Base-by-base conservation (phyloP, 495 filamentous ascomycete genomes). In the Daldinia caldariorum region DNA sequence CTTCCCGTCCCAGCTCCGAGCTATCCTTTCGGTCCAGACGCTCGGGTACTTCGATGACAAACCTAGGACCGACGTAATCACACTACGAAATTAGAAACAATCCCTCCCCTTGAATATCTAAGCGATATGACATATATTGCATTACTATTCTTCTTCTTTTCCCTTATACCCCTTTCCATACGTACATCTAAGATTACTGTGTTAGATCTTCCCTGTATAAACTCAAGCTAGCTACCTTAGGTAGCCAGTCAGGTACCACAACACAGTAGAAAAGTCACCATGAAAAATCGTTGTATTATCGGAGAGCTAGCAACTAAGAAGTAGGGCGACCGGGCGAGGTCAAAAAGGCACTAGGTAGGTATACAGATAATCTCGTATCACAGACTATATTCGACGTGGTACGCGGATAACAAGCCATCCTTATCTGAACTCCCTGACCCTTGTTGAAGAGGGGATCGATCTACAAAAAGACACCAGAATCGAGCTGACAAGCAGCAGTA, bases 1-100 rank as follows among this genome's bases (percentile, higher is more conserved):
- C 32, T 74, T 77, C 66, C 77, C 73, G 1, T 58, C 77, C 29
- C 74, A 75, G 37, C 63, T 74, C 3, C 32, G 64, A 9, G 35
- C 14, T n/a, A 26, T 65, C 6, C 14, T 51, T 26, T 6, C 37
- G 6, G n/a, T 34, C 8, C 56, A 57, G 39, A 47, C 61, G 38
- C 22, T 45, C 55, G 16, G 35, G 5, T 61, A 61, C 32, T 22
- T 49, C 55, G 50, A 35, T 22, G 14, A 50, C 20, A 56, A 61
- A 47, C 14, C n/a, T n/a, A 61, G 61, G 14, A 61, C 65, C 61
- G 56, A 65, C 67, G 14, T 70, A 18, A 32, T 29, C 20, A 55
- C 61, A 35, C 49, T 70, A 4, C 37, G 13, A 14, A 35, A 29
- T 47, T 22, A 22, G 18, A 22, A 47, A 8, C 43, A 47, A 20